Percentiles rank a stretch among this genome's conserved stretches.
phyloP scores from a whole-genome alignment of 164 flowering plant genomes.

The Annona cherimola region DNA sequence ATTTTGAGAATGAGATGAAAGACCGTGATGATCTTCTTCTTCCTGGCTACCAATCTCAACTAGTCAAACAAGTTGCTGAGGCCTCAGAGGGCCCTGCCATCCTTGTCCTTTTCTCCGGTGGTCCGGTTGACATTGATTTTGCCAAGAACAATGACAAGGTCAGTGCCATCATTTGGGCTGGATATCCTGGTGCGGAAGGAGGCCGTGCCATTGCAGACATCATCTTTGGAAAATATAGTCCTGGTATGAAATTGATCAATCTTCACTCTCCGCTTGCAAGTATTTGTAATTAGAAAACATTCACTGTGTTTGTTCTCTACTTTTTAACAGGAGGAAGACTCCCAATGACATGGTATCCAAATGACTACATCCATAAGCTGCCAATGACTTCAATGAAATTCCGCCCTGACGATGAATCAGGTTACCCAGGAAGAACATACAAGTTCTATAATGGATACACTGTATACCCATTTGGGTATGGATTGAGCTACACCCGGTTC shows the following conservation, averaged over 20 bases:
- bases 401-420: too few relatives aligned
- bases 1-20: constrained; percentile 49
- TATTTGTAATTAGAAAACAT: too few relatives aligned
- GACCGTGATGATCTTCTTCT: constrained; percentile 52
- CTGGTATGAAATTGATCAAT: constrained; percentile 35
- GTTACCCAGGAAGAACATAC: constrained; percentile 45
- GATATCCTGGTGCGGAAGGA: constrained; percentile 81
- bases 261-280: too few relatives aligned
- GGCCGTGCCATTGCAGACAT: constrained; percentile 72
- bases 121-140: constrained; percentile 65
- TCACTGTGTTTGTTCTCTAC: too few relatives aligned
- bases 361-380: too few relatives aligned
- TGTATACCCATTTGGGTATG: constrained; percentile 32
- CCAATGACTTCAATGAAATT: too few relatives aligned
- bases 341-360: too few relatives aligned
- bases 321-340: constrained; percentile 38
- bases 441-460: constrained; percentile 31
- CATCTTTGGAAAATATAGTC: constrained; percentile 42
- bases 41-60: constrained; percentile 68
- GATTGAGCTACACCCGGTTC: constrained; percentile 34
- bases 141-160: constrained; percentile 61
- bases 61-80: constrained; percentile 46
- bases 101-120: constrained; percentile 59
- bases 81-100: constrained; percentile 56
- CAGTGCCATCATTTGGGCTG: constrained; percentile 72